Conservation (phyloP, 495 filamentous ascomycete species). For the Talaromyces stipitatus region DNA sequence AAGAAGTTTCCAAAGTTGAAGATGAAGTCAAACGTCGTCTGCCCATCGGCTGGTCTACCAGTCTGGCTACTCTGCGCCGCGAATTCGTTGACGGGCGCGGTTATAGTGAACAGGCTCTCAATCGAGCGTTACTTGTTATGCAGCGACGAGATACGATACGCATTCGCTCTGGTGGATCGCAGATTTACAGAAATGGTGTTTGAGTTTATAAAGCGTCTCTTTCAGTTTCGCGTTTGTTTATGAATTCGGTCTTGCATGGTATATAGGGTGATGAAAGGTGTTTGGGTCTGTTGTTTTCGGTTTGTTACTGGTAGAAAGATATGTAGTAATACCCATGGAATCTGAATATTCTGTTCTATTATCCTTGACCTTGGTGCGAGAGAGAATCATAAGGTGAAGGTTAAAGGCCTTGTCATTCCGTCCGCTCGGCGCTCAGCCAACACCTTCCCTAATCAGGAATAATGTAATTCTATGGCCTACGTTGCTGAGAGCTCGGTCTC, state of each 20-base stretch:
- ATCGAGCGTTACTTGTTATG: conserved; percentile 76
- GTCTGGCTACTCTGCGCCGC: conserved; percentile 71
- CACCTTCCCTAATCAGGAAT: conserved; percentile 5
- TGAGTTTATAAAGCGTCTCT: conserved; percentile 17
- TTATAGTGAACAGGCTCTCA: conserved; percentile 78
- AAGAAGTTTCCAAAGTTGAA: conserved; percentile 82
- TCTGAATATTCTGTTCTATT: not conserved
- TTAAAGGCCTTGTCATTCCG: not conserved
- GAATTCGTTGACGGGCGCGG: conserved; percentile 87
- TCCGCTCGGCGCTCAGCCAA: not conserved
- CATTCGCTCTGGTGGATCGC: conserved; percentile 78
- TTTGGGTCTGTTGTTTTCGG: not conserved
- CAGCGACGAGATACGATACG: conserved; percentile 85
- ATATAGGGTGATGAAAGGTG: not conserved
- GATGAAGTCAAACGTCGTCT: conserved; percentile 81
- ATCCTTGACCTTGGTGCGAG: not conserved
- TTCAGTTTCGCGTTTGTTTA: not conserved
- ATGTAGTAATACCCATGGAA: not conserved
- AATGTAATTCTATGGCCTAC: conserved; percentile 1
- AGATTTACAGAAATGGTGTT: conserved; percentile 75
- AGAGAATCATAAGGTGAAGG: not conserved
- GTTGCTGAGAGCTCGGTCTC: conserved; percentile 4
- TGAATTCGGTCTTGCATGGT: not conserved
- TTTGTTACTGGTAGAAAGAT: not conserved
- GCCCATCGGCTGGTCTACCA: conserved; percentile 93